These are phyloP conservation scores for Pseudogymnoascus sp. DNA, from an alignment of 2,329 filamentous ascomycete genomes.

Conservation along the genomic window DNA sequence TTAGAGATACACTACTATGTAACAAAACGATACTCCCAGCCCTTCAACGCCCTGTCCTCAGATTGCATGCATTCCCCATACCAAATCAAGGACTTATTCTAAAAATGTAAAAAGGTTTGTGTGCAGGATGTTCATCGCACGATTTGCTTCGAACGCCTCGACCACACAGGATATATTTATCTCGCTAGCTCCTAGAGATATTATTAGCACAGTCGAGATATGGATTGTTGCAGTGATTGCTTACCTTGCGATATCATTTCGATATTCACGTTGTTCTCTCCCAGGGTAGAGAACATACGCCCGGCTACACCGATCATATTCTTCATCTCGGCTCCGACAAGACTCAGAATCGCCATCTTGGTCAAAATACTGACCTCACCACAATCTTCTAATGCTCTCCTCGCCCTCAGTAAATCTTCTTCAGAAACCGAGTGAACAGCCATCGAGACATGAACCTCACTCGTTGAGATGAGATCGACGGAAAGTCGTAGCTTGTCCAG, in stretches of 20 bases:
- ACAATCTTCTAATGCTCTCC: conserved; percentile 65
- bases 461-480: conserved; percentile 93
- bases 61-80: conserved; percentile 2
- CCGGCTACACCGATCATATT: conserved; percentile 94
- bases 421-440: conserved; percentile 69
- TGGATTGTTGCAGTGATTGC: conserved; percentile 17
- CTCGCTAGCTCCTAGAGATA: conserved; percentile 72
- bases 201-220: background rate
- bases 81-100: conserved; percentile 37
- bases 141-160: conserved; percentile 78
- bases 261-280: conserved; percentile 90
- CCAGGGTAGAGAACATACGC: conserved; percentile 88
- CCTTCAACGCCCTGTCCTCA: conserved; percentile 3
- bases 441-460: conserved; percentile 95
- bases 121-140: conserved; percentile 92
- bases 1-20: conserved; percentile 6
- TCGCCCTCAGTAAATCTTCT: conserved; percentile 56
- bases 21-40: conserved; percentile 1
- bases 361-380: conserved; percentile 85
- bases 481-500: conserved; percentile 79
- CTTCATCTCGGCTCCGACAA: conserved; percentile 94
- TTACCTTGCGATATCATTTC: conserved; percentile 99
- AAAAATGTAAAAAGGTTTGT: conserved; percentile 95
- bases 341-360: conserved; percentile 89
- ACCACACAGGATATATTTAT: conserved; percentile 99